These are phyloP conservation scores for Thalassiosira exigua DNA, from an alignment of 352 stramenopile species.

Conservation along the genomic window DNA sequence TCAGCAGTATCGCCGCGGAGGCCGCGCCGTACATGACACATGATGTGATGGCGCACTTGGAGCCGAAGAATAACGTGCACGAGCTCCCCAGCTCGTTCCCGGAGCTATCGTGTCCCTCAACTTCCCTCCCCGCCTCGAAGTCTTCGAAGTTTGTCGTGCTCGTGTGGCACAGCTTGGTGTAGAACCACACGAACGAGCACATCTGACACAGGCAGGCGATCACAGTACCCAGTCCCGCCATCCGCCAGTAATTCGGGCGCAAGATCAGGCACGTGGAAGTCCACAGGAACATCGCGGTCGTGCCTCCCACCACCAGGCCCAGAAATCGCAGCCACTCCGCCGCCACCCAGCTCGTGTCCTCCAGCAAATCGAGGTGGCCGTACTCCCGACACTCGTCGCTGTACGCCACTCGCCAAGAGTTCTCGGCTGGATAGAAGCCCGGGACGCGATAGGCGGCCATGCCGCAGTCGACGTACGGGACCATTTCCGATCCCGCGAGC, in stretches of 20 bases:
- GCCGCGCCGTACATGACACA: constrained; percentile 23
- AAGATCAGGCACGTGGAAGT: constrained; percentile 41
- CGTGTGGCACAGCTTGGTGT: constrained; percentile 45
- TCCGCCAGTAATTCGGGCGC: constrained; percentile 29
- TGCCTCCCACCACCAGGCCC: constrained; percentile 35
- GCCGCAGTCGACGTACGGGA: constrained; percentile 43
- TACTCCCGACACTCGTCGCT: constrained; percentile 34
- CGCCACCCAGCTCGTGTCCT: constrained; percentile 41
- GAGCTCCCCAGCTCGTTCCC: constrained; percentile 19
- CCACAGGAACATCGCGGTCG: constrained; percentile 48
- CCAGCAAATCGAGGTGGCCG: constrained; percentile 10
- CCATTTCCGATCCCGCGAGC: constrained; percentile 32
- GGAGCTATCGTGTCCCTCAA: constrained; percentile 1
- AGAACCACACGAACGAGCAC: constrained; percentile 51
- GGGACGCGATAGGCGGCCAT: constrained; percentile 51
- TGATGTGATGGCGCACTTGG: constrained; percentile 51
- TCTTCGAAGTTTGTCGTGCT: constrained; percentile 35
- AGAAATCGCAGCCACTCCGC: constrained; percentile 43
- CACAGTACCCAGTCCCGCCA: constrained; percentile 17
- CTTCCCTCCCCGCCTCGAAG: constrained; percentile 26
- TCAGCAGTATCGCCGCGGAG: constrained; percentile 24
- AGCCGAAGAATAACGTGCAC: constrained; percentile 52
- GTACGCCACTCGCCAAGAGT: constrained; percentile 45
- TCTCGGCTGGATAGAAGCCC: constrained; percentile 39
- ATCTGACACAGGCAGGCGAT: constrained; percentile 33